phyloP scores from a whole-genome alignment of 768 basidiomycete genomes.

The Candolleomyces aberdarensis region DNA sequence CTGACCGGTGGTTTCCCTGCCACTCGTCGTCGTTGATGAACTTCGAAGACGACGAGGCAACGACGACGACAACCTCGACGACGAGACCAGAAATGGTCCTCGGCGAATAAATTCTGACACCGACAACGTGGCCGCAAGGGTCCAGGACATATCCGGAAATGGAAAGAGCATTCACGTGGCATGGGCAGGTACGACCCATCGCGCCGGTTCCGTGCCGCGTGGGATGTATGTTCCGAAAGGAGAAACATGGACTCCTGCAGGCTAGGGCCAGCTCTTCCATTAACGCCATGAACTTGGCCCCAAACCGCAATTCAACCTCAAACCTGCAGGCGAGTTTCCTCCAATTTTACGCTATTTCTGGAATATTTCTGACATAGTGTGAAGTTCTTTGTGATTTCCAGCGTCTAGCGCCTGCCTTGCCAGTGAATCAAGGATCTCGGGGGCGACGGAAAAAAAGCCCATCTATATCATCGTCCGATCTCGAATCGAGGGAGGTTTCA shows the following conservation, averaged over 20 bases:
- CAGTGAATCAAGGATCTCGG: background rate
- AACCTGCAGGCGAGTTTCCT: background rate
- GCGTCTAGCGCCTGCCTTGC: background rate
- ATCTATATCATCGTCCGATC: slow-evolving; percentile 35
- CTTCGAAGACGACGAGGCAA: background rate
- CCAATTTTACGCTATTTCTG: background rate
- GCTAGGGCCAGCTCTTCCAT: background rate
- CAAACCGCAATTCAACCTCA: background rate
- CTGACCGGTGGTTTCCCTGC: background rate
- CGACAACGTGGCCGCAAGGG: background rate
- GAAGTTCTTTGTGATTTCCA: background rate
- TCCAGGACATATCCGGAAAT: background rate
- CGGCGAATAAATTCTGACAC: background rate
- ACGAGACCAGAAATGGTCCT: background rate
- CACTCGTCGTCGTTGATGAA: background rate
- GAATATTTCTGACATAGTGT: background rate
- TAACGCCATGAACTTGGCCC: background rate
- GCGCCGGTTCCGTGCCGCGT: slow-evolving; percentile 25
- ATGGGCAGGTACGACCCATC: slow-evolving; percentile 28
- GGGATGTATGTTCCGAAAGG: slow-evolving; percentile 17
- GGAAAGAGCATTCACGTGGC: slow-evolving; percentile 22
- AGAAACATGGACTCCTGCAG: slow-evolving; percentile 7
- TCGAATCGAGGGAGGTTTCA: slow-evolving; percentile 29
- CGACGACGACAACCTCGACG: background rate
- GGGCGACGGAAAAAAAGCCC: slow-evolving; percentile 14